Conservation (phyloP, 1,139 yeast species). For the Suhomyces wounanorum region DNA sequence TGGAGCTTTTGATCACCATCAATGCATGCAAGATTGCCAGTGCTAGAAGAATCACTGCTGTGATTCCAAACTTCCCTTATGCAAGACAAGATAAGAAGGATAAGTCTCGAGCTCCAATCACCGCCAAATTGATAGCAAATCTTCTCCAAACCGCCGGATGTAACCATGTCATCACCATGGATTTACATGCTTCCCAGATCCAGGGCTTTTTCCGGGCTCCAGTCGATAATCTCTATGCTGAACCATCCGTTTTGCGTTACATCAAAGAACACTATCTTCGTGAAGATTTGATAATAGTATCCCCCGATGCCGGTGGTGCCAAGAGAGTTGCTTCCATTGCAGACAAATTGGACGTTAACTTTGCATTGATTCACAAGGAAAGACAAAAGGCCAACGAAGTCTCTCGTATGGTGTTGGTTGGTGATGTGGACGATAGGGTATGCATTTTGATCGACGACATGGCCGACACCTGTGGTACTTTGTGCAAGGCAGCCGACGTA, state of each 20-base stretch:
- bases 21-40: constrained; percentile 80
- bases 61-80: constrained; percentile 78
- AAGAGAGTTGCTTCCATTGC: constrained; percentile 81
- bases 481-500: constrained; percentile 75
- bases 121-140: constrained; percentile 78
- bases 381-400: constrained; percentile 80
- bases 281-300: constrained; percentile 61
- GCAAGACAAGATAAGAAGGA: constrained; percentile 86
- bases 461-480: constrained; percentile 85
- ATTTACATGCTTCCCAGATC: constrained; percentile 80
- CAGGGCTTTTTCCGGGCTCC: constrained; percentile 84
- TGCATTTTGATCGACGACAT: constrained; percentile 78
- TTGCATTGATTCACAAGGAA: constrained; percentile 81
- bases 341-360: constrained; percentile 71
- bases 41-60: constrained; percentile 77
- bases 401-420: constrained; percentile 73
- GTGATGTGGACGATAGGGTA: constrained; percentile 70
- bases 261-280: constrained; percentile 54
- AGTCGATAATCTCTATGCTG: constrained; percentile 80
- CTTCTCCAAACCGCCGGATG: constrained; percentile 79
- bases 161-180: constrained; percentile 81
- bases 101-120: constrained; percentile 78
- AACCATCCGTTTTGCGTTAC: constrained; percentile 71
- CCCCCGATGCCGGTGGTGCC: constrained; percentile 89
- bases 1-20: constrained; percentile 71